Evolutionary conservation across 1,139 yeast species (phyloP).

Genomic region (Sugiyamaella sp.): DNA sequence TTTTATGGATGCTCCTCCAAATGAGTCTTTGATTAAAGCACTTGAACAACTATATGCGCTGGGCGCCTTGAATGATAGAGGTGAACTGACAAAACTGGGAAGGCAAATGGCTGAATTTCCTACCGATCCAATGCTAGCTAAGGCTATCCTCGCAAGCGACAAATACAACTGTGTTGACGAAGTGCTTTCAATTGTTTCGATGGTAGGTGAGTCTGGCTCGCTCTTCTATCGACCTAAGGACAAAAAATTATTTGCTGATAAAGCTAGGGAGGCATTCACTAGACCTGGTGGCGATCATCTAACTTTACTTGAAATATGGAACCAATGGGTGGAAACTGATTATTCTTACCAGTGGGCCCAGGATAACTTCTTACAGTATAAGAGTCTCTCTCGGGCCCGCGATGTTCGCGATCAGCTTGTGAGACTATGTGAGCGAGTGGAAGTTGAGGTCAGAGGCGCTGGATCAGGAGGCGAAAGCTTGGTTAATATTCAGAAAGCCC

Average conservation of each 20-base stretch:
- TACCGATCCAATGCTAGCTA: constrained; percentile 85
- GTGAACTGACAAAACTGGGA: constrained; percentile 77
- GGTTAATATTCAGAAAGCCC: constrained; percentile 60
- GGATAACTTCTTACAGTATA: constrained; percentile 78
- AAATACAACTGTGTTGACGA: constrained; percentile 63
- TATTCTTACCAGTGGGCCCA: constrained; percentile 83
- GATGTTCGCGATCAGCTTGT: constrained; percentile 74
- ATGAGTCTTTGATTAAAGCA: constrained; percentile 71
- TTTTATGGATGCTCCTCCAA: constrained; percentile 83
- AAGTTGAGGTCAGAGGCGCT: constrained; percentile 44
- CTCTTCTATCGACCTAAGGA: constrained; percentile 77
- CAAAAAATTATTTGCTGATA: constrained; percentile 65
- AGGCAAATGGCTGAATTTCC: constrained; percentile 92
- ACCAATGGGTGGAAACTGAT: constrained; percentile 72
- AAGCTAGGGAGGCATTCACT: constrained; percentile 57
- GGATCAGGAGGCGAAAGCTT: constrained; percentile 34
- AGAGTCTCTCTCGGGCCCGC: constrained; percentile 68
- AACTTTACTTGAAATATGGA: constrained; percentile 71
- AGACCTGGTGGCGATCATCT: constrained; percentile 77
- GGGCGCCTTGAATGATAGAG: constrained; percentile 85
- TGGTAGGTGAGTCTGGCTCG: constrained; percentile 80
- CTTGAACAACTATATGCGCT: constrained; percentile 78
- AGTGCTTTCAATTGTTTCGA: constrained; percentile 70
- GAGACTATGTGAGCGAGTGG: constrained; percentile 62
- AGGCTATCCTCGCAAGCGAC: constrained; percentile 66